Evolutionary conservation across 129 eudicot species (phyloP), one percentile per base, ranked within the genome.

Genomic region (Ambrosia trifida): DNA sequence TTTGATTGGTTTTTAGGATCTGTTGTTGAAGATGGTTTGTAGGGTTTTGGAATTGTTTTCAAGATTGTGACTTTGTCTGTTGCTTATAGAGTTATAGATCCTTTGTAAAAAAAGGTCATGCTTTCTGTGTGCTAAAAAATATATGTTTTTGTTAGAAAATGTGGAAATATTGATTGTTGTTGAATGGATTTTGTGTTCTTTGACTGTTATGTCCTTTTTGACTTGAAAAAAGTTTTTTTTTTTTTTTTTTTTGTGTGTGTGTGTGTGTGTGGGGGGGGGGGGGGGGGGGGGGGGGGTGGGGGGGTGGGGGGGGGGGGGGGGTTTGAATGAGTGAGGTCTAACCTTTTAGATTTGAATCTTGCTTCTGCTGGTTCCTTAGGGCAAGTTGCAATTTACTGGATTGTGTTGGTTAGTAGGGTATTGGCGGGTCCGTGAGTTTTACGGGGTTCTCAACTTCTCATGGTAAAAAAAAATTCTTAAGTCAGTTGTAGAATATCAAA

Each of bases 81-180:
- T 11, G 35, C 14, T 17, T 53, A 38, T 53, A 40, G 36, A 69
- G 50, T 35, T 53, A 38, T 53, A 40, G 36, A 69, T 69, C 18
- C 35, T 47, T 24, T 47, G 45, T 67, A 10, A 45, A 17, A 17
- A 52, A 52, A 1, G 19, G 14, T 56, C 56, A 71, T 43, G 67
- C 35, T 72, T 60, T 60, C 32, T 44, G 68, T 59, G 76, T 73
- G 54, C 51, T 31, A 35, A 49, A 17, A 40, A 7, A 40, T 40
- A 40, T 40, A 7, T 40, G 4, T 40, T 40, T 40, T 40, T 40
- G 11, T 40, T 40, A 40, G 11, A 38, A 40, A 6, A 40, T 40
- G 16, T 28, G 6, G 16, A 28, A 57, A 11, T 61, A 18, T 54
- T 54, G 52, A 16, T 28, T 64, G 28, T 19, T 62, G 20, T 64